A percentile compares a stretch with the other conserved stretches of the same genome.
These are phyloP conservation scores for Candida alai DNA, from an alignment of 805 yeast genomes.

Conservation along the genomic window DNA sequence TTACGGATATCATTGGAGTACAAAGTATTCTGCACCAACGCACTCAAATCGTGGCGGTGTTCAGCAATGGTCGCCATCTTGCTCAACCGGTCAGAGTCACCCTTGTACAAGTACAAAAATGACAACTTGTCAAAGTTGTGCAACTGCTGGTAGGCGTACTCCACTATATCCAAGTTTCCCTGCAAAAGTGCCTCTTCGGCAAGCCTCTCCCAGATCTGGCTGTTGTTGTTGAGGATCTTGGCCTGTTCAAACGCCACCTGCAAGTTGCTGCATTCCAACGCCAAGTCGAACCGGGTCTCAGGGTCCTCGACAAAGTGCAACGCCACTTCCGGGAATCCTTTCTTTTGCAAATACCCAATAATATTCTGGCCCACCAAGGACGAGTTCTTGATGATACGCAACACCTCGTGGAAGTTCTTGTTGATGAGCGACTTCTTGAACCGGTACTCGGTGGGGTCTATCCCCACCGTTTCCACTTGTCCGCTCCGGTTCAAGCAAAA, in stretches of 20 bases:
- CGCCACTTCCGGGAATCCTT: conserved; percentile 97
- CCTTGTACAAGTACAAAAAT: conserved; percentile 80
- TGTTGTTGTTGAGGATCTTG: conserved; percentile 59
- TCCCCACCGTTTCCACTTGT: conserved; percentile 67
- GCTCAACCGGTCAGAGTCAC: conserved; percentile 67
- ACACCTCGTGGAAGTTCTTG: conserved; percentile 86
- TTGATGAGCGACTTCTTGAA: conserved; percentile 90
- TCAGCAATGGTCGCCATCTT: conserved; percentile 91
- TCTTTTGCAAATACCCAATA: conserved; percentile 88
- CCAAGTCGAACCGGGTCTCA: conserved; percentile 92
- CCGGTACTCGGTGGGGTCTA: conserved; percentile 96
- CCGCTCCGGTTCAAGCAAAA: conserved; percentile 85
- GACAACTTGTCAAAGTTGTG: conserved; percentile 85
- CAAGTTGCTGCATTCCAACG: conserved; percentile 89
- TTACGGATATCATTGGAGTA: conserved; percentile 72
- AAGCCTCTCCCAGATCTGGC: conserved; percentile 72
- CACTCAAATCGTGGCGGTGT: conserved; percentile 74
- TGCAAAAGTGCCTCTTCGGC: conserved; percentile 85
- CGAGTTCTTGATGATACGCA: conserved; percentile 81
- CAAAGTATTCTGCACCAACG: conserved; percentile 78
- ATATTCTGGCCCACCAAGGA: conserved; percentile 96
- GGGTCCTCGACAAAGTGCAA: conserved; percentile 95
- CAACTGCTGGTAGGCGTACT: conserved; percentile 82
- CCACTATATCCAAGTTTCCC: conserved; percentile 84
- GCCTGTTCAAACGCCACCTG: conserved; percentile 89